Percentiles rank a stretch among this genome's conserved stretches.
phyloP scores from a whole-genome alignment of 2,329 filamentous ascomycete genomes.

The Pestalotiopsis sp. region DNA sequence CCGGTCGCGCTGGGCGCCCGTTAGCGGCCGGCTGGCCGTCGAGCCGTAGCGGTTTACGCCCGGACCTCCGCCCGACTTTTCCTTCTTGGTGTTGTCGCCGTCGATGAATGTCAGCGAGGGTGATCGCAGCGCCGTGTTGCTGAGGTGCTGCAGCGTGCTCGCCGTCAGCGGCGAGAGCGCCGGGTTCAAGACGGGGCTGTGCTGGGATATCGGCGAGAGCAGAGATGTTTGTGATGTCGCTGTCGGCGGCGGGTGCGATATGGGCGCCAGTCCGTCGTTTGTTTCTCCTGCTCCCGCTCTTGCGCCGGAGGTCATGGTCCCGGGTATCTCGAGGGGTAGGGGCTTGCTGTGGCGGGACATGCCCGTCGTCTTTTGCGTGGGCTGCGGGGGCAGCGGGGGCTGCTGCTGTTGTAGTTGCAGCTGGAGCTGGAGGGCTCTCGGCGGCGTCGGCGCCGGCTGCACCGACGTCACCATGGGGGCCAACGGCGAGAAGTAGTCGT shows the following conservation, averaged over 20 bases:
- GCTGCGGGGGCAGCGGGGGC: neutral
- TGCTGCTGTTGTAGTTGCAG: neutral
- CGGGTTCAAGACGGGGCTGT: neutral
- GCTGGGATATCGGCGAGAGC: neutral
- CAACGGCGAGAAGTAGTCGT: conserved; percentile 3
- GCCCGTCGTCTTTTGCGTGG: neutral
- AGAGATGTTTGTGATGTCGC: neutral
- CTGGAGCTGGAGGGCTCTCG: no score
- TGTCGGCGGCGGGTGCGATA: neutral
- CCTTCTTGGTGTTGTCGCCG: neutral
- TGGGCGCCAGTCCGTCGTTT: neutral
- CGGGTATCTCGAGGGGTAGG: neutral
- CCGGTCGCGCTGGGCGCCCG: conserved; percentile 6
- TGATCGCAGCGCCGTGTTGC: neutral
- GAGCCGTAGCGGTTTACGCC: neutral
- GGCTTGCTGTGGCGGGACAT: neutral
- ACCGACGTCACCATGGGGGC: neutral
- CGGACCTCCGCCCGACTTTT: neutral
- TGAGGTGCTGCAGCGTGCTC: neutral
- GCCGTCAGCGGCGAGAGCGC: neutral
- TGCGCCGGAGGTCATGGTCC: neutral
- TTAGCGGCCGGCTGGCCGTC: conserved; percentile 1
- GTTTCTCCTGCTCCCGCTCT: neutral
- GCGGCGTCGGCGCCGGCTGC: neutral
- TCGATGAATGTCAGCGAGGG: conserved; percentile 1